Evolutionary conservation across 2,329 filamentous ascomycete species (phyloP).

Genomic region (Aspergillus fumigatus): DNA sequence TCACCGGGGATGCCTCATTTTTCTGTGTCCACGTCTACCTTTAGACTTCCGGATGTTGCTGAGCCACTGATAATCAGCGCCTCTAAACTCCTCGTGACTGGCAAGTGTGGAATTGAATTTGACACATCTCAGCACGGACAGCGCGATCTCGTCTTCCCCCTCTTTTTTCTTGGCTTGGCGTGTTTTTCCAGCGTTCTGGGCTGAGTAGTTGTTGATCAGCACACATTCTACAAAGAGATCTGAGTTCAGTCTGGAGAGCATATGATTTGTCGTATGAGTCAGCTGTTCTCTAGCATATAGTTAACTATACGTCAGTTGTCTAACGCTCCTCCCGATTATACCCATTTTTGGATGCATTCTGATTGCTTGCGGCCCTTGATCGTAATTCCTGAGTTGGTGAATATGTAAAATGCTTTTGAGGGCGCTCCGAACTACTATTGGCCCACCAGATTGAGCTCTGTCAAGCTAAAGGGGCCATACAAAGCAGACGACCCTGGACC

Average conservation of each 20-base stretch:
- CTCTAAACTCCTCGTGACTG: conserved; percentile 5
- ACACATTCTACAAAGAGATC: conserved; percentile 9
- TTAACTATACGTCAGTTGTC: background rate
- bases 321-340: background rate
- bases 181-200: conserved; percentile 9
- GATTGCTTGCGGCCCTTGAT: too few relatives aligned
- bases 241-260: conserved; percentile 8
- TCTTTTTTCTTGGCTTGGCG: conserved; percentile 13
- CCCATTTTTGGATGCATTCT: background rate
- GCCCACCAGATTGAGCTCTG: background rate
- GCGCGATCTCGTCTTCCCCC: conserved; percentile 6
- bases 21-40: background rate
- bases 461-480: background rate
- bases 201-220: background rate
- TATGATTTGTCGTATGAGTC: conserved; percentile 6
- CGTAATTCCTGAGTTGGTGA: background rate
- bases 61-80: background rate
- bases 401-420: background rate
- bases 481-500: background rate
- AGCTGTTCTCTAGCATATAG: conserved; percentile 6
- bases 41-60: background rate
- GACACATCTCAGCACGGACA: conserved; percentile 16
- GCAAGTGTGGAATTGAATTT: conserved; percentile 7
- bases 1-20: background rate
- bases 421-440: background rate